These are phyloP conservation scores for Syzygium grande DNA, from an alignment of 345 rosid genomes.

Conservation along the genomic window DNA sequence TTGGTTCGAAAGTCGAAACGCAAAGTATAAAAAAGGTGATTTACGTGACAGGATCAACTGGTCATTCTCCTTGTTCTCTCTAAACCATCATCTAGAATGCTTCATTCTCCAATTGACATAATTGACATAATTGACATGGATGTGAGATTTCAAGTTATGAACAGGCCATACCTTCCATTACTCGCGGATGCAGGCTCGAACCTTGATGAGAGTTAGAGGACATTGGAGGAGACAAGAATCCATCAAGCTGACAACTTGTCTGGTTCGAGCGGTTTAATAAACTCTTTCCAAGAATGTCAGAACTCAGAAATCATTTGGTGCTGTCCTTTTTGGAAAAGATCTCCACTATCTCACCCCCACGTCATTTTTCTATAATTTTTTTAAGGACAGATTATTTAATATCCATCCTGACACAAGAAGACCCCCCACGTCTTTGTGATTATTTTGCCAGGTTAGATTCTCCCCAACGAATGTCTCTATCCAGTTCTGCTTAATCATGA, in stretches of 20 bases:
- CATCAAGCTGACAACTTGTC: slow-evolving; percentile 4
- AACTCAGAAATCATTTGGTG: not conserved
- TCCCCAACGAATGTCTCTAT: slow-evolving; percentile 6
- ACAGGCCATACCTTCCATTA: not conserved
- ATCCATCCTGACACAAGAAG: not conserved
- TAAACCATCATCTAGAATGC: too few species aligned
- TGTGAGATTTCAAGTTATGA: not conserved
- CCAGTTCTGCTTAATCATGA: not conserved
- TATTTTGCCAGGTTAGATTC: slow-evolving; percentile 14
- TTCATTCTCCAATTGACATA: not conserved
- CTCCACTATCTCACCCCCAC: not conserved
- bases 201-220: not conserved
- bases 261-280: not conserved
- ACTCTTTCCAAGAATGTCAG: not conserved
- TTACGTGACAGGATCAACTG: not conserved
- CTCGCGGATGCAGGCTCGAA: not conserved
- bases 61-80: too few species aligned
- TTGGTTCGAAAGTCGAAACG: not conserved
- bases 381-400: not conserved
- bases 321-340: not conserved
- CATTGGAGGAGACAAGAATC: slow-evolving; percentile 8
- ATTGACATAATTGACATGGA: not conserved
- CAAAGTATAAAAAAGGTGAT: not conserved
- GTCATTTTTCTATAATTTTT: not conserved
- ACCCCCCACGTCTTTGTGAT: slow-evolving; percentile 12